These are phyloP conservation scores for Plantago major DNA, from an alignment of 257 asterid genomes.

Conservation along the genomic window DNA sequence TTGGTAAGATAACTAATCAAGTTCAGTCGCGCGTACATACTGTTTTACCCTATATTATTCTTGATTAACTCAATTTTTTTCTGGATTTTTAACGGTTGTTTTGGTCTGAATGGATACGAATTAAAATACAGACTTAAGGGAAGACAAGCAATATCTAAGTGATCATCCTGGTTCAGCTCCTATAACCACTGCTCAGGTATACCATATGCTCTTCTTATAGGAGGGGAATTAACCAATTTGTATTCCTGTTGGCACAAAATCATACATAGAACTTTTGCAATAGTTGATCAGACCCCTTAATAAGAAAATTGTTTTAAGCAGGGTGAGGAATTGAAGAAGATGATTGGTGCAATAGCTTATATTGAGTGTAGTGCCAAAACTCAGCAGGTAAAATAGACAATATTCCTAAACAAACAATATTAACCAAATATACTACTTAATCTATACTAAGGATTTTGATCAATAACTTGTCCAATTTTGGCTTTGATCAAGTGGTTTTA, in stretches of 20 bases:
- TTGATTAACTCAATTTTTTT: too few species aligned
- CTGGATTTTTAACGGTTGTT: too few species aligned
- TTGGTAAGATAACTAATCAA: slow-evolving; percentile 35
- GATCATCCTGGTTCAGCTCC: slow-evolving; percentile 72
- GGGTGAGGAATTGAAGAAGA: slow-evolving; percentile 85
- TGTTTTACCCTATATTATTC: neutral
- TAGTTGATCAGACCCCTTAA: neutral
- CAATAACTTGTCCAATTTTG: too few species aligned
- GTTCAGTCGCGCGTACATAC: neutral
- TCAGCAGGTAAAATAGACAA: slow-evolving; percentile 52
- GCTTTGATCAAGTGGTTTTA: too few species aligned
- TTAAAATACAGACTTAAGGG: slow-evolving; percentile 58
- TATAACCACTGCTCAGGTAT: slow-evolving; percentile 67
- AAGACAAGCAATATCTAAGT: slow-evolving; percentile 64
- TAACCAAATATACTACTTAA: too few species aligned
- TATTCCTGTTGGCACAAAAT: neutral
- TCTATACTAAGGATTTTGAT: too few species aligned
- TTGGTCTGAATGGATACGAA: neutral
- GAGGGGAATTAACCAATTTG: neutral
- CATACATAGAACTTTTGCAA: neutral
- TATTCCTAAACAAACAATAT: too few species aligned
- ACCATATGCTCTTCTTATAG: neutral
- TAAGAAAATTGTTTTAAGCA: slow-evolving; percentile 9
- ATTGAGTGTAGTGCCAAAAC: slow-evolving; percentile 87
- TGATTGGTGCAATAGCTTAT: slow-evolving; percentile 81